Evolutionary conservation across 2,329 filamentous ascomycete genomes (phyloP).

Genomic region (Fusarium irregulare): DNA sequence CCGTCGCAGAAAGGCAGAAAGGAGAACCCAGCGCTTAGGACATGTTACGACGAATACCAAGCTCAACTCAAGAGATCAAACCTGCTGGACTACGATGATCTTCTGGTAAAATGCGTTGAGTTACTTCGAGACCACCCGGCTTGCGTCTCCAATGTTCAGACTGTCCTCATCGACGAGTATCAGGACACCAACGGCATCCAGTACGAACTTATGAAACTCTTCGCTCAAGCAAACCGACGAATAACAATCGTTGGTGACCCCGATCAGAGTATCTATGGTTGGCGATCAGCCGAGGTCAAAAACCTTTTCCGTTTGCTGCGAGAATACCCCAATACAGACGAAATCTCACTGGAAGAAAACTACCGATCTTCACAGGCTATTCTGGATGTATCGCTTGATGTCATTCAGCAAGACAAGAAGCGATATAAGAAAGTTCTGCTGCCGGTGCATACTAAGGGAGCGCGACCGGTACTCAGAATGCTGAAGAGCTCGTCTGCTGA

Average conservation of each 20-base stretch:
- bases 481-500: slow-evolving; percentile 77
- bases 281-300: slow-evolving; percentile 90
- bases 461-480: slow-evolving; percentile 81
- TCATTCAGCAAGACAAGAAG: slow-evolving; percentile 89
- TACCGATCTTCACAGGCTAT: slow-evolving; percentile 93
- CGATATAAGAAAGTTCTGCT: slow-evolving; percentile 83
- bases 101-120: slow-evolving; percentile 85
- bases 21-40: slow-evolving; percentile 70
- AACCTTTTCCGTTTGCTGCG: slow-evolving; percentile 83
- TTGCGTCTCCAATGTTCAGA: slow-evolving; percentile 89
- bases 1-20: slow-evolving; percentile 53
- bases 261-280: slow-evolving; percentile 98
- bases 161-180: slow-evolving; percentile 95
- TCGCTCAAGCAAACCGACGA: slow-evolving; percentile 77
- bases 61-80: slow-evolving; percentile 79
- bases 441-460: slow-evolving; percentile 83
- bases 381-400: slow-evolving; percentile 78
- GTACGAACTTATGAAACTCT: slow-evolving; percentile 91
- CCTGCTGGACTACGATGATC: slow-evolving; percentile 92
- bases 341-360: slow-evolving; percentile 91
- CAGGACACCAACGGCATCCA: slow-evolving; percentile 97
- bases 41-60: slow-evolving; percentile 81
- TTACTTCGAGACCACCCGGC: slow-evolving; percentile 77
- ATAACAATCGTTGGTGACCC: slow-evolving; percentile 97
- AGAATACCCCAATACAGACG: slow-evolving; percentile 81